Base-by-base conservation (phyloP, 2,329 filamentous ascomycete species). In the Ophiosphaerella herpotricha region DNA sequence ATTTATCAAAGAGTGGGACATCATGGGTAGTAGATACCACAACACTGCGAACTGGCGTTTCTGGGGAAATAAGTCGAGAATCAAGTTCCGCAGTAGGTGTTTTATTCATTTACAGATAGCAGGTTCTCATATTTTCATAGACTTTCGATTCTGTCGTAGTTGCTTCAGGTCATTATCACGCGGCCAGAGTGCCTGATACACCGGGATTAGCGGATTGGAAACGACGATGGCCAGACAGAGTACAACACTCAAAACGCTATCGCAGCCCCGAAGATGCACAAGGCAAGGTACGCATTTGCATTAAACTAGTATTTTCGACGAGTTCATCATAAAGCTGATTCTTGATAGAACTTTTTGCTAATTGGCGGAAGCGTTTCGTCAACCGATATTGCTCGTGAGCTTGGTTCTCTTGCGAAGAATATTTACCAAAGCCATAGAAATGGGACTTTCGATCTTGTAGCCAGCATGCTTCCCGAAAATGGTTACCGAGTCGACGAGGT, bases 391-490 rank as follows among this genome's bases (percentile, higher is more conserved):
- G 79, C 80, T 4, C 75, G 76, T 36, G 80, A 83, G 52, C 70
- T 82, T n/a, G 72, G 76, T 2, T 64, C 71, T 0, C 50, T 77
- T 5, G 79, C 79, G 2, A 71, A 71, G 3, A 72, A 60, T 1
- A 74, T 82, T 7, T 81, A 78, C 53, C 81, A 83, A 57, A 85
- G 82, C 54, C 83, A 83, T 1, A 77, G 86, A 21, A 80, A 81
- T 23, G 85, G 86, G 2, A 70, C 74, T 0, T 87, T 85, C 49
- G 86, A 89, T 62, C 67, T 86, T 0, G 78, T 83, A 0, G 68
- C 75, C 0, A 74, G 64, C 1, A 61, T 85, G 14, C 73, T 89
- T 0, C 85, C 86, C 0, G 65, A 74, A 0, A 82, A 80, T 8
- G 79, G 77, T 0, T 71, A 77, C 1, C 75, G 84, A 8, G 73